Conservation (phyloP, 2,329 filamentous ascomycete species). For the Neoascochyta sp. region DNA sequence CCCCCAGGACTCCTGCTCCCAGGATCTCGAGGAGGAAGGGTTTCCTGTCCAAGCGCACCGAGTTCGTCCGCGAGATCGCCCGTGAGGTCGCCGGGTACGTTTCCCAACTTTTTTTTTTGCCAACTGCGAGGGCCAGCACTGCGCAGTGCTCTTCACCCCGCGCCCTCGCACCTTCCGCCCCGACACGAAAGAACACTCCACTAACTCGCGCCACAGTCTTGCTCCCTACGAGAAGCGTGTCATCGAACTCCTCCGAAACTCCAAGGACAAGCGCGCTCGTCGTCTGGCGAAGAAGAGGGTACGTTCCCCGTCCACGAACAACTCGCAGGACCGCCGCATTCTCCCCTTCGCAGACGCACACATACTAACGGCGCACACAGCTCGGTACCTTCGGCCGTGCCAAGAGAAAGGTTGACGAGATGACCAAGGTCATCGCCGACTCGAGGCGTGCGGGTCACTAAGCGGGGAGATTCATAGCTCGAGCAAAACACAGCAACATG, state of each 20-base stretch:
- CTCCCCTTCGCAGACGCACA: no score
- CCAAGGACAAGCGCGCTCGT: constrained; percentile 97
- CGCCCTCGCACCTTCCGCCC: not conserved
- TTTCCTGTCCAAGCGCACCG: constrained; percentile 92
- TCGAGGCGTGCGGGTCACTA: constrained; percentile 73
- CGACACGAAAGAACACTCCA: not conserved
- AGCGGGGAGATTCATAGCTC: constrained; percentile 37
- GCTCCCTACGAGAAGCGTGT: constrained; percentile 82
- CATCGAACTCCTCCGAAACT: constrained; percentile 98
- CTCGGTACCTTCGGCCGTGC: constrained; percentile 98
- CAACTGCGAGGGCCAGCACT: not conserved
- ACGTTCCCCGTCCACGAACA: no score
- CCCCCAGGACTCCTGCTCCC: constrained; percentile 48
- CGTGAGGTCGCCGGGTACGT: constrained; percentile 95
- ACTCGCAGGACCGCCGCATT: no score
- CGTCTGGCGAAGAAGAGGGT: constrained; percentile 99
- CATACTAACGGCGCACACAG: constrained; percentile 47
- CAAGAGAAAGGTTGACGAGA: constrained; percentile 99
- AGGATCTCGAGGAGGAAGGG: constrained; percentile 74
- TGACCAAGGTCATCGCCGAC: constrained; percentile 96
- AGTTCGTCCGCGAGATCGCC: constrained; percentile 94
- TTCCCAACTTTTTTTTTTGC: no score
- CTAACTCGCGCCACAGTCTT: constrained; percentile 17
- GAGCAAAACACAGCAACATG: constrained; percentile 23
- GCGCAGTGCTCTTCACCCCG: not conserved